Base-by-base conservation (phyloP, 352 stramenopile species). In the Pilasporangium apinafurcum region DNA sequence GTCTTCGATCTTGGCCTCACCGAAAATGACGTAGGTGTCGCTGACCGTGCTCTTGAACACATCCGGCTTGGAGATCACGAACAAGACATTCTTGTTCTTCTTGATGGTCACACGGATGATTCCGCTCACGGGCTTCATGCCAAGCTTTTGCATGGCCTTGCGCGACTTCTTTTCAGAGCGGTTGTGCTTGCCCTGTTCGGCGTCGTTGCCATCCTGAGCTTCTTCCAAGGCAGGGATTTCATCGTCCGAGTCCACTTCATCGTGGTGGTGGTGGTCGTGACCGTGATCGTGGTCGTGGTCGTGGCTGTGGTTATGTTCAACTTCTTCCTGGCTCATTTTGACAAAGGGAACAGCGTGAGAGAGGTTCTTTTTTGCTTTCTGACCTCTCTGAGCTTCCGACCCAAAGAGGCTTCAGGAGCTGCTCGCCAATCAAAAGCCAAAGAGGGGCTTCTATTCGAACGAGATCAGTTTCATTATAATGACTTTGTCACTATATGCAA, bases 81-180 rank as follows among this genome's bases (percentile, higher is more conserved):
- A 98, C 39, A 96, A 50, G 37, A 91, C 63, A 63, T 97, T 98
- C 74, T 98, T 98, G 69, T 91, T 97, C 71, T 97, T 98, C 77
- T 98, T 98, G 49, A 99, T 96, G 13, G 94, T 98, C 37, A 98
- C 95, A 51, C 95, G 84, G 53, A 97, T 88, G 65, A 99, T 95
- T 61, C 94, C 96, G 41, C 83, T 71, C 36, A 99, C 87, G 24
- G 86, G 78, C 59, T 98, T 97, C 81, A 99, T 96, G 43, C 95
- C 95, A 34, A 99, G 85, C 83, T 99, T 99, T 65, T 97, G 87
- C 87, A 99, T 98, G 43, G 95, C 95, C 80, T 99, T 99, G 59
- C 96, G 92, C 35, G 92, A 89, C 77, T 99, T 99, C 82, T 98
- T 99, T 77, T 99, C 96, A 53, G 92, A 88, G 51, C 96, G 89